Evolutionary conservation across 169 alveolate genomes (phyloP).

Genomic region (Plasmodium falciparum): DNA sequence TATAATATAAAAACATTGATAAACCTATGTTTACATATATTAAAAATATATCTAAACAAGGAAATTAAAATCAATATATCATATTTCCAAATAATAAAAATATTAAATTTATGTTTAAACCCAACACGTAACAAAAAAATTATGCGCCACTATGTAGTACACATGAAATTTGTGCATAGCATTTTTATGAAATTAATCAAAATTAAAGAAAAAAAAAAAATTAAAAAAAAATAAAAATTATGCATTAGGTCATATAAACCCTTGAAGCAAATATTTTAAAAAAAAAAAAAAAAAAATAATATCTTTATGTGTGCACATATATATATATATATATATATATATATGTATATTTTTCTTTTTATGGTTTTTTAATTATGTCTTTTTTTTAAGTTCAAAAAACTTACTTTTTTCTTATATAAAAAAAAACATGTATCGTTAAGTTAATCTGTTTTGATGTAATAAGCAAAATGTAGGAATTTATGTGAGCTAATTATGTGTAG

Average conservation of each 20-base stretch:
- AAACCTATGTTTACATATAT: constrained; percentile 12
- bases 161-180: constrained; percentile 3
- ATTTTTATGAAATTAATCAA: constrained; percentile 11
- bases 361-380: neutral
- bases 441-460: no score
- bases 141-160: constrained; percentile 9
- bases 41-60: constrained; percentile 24
- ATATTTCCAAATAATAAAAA: constrained; percentile 33
- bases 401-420: no score
- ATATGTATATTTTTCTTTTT: neutral
- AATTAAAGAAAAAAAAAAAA: neutral
- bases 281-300: no score
- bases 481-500: no score
- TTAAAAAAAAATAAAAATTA: neutral
- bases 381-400: no score
- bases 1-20: constrained; percentile 15
- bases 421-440: no score
- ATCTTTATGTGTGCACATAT: neutral
- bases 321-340: neutral
- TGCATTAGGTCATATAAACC: neutral
- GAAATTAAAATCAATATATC: constrained; percentile 34
- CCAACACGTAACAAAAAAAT: constrained; percentile 36
- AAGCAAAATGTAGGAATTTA: no score
- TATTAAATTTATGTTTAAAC: constrained; percentile 27
- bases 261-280: no score